phyloP scores from a whole-genome alignment of 1,284 basidiomycete genomes.

The Trametes versicolor region DNA sequence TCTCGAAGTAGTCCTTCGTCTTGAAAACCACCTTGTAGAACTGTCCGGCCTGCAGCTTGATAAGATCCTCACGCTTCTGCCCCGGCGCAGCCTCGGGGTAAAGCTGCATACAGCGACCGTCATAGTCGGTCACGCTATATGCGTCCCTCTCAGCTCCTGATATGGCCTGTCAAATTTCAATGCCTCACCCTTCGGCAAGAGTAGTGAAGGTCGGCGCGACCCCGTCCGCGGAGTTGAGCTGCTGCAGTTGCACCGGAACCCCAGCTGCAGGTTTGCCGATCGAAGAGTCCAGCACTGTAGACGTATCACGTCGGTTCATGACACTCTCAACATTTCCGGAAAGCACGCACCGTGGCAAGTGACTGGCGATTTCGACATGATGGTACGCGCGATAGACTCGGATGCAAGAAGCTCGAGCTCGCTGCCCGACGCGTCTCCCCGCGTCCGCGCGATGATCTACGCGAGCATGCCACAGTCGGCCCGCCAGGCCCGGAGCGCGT shows the following conservation, averaged over 20 bases:
- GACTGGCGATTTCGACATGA: constrained; percentile 79
- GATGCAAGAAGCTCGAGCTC: background rate
- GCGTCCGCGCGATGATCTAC: background rate
- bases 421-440: background rate
- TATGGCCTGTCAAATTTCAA: no score
- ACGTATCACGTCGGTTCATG: background rate
- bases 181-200: constrained; percentile 67
- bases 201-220: constrained; percentile 56
- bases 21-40: constrained; percentile 89
- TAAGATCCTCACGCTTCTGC: constrained; percentile 47
- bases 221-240: constrained; percentile 45
- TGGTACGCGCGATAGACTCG: constrained; percentile 3
- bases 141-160: background rate
- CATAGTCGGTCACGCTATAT: constrained; percentile 76
- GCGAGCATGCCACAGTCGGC: constrained; percentile 20
- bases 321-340: background rate
- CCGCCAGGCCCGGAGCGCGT: constrained; percentile 28
- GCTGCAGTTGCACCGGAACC: constrained; percentile 69
- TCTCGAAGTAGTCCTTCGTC: constrained; percentile 85
- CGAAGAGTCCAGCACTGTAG: constrained; percentile 84
- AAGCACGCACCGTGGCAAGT: constrained; percentile 84
- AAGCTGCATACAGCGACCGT: constrained; percentile 84
- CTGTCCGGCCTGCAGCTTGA: constrained; percentile 57
- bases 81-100: constrained; percentile 56
- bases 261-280: constrained; percentile 82